These are phyloP conservation scores for Podila epigama DNA, from an alignment of 192 early-diverging fungal genomes.

Conservation along the genomic window DNA sequence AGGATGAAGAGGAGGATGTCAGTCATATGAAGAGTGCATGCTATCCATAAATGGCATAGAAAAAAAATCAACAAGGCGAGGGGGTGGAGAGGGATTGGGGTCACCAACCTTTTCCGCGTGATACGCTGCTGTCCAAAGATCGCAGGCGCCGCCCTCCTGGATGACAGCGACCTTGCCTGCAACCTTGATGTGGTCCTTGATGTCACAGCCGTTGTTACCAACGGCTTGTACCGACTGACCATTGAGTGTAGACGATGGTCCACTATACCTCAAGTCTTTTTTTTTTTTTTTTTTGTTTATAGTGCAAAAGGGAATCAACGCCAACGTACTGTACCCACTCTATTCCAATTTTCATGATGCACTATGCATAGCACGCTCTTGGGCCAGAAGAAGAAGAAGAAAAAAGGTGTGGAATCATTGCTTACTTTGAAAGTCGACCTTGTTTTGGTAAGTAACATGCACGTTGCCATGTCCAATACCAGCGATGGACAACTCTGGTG, in stretches of 20 bases:
- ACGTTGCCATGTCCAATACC: slow-evolving; percentile 16
- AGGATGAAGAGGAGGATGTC: background rate
- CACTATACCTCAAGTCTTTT: slow-evolving; percentile 66
- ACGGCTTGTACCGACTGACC: slow-evolving; percentile 55
- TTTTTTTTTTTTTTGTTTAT: too few relatives aligned
- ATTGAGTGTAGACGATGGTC: slow-evolving; percentile 54
- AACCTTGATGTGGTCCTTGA: slow-evolving; percentile 50
- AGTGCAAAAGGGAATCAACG: too few relatives aligned
- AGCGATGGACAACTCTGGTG: slow-evolving; percentile 39
- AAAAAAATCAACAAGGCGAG: too few relatives aligned
- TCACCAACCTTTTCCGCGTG: slow-evolving; percentile 55
- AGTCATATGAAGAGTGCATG: background rate
- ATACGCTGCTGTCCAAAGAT: slow-evolving; percentile 64
- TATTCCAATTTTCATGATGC: background rate
- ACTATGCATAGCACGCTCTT: background rate
- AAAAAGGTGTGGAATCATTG: background rate
- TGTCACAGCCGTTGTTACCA: slow-evolving; percentile 51
- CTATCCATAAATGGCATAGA: too few relatives aligned
- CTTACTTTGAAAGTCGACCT: slow-evolving; percentile 58
- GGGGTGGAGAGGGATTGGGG: too few relatives aligned
- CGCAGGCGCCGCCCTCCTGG: slow-evolving; percentile 49
- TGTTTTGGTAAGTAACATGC: slow-evolving; percentile 45
- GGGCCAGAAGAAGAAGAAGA: background rate
- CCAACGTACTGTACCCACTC: too few relatives aligned
- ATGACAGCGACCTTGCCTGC: slow-evolving; percentile 61